Evolutionary conservation across 2,329 filamentous ascomycete species (phyloP), one percentile per base, ranked within the genome.

Genomic region (Penicillium paneum): DNA sequence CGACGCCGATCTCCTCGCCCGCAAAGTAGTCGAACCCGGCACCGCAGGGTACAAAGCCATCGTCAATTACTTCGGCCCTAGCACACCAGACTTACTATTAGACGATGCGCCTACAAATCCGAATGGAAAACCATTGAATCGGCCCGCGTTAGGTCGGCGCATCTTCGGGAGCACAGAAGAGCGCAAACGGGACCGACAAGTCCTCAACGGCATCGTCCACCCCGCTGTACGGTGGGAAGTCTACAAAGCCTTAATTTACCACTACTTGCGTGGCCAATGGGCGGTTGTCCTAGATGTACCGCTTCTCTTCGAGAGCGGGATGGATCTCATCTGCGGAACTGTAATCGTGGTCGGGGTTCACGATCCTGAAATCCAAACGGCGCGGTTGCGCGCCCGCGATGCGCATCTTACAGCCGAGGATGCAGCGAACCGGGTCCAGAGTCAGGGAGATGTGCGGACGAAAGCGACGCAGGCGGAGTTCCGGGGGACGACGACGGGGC

Each of bases 241-340:
- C 81, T 90, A 91, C 72, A 84, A 81, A 65, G 79, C 82, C 44
- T 82, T 97, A 53, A 68, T 91, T n/a, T 78, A 79, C 57, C 84
- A 83, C 63, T 97, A 96, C 67, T 52, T 94, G 13, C 75, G 75
- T 1, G 93, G 94, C 0, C 72, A 85, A 68, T 94, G 93, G 91
- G 92, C 91, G 0, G 91, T 96, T 4, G 88, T 99, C 34, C 80
- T 97, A 15, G 94, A 99, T 69, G 87, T 99, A 8, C 94, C 94
- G 48, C 78, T 99, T 50, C 80, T 99, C 39, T 97, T 97, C 65
- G 94, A 99, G 79, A 88, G 85, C 64, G 85, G 86, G 2, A 86
- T 96, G 74, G 94, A 99, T 72, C 78, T 85, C 38, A 83, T 96
- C 62, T 97, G 92, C 68, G 91, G 91, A 4, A 86, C 85, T 0